Evolutionary conservation across 805 yeast species (phyloP).

Genomic region (Millerago galiae): DNA sequence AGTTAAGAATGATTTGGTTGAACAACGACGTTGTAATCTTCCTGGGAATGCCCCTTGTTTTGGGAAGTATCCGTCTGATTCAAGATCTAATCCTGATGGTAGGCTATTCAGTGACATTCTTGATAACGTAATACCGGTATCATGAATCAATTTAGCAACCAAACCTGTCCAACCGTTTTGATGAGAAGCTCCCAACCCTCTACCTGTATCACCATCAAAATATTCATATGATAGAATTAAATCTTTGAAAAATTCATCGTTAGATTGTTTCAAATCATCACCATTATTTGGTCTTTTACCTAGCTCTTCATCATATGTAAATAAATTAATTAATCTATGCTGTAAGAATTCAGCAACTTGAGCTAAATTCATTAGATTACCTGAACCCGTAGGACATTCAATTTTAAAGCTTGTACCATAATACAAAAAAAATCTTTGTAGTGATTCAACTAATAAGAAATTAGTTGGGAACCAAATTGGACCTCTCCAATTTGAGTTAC

Average conservation of each 20-base stretch:
- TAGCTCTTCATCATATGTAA: conserved; percentile 56
- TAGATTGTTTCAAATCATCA: conserved; percentile 50
- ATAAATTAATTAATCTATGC: conserved; percentile 74
- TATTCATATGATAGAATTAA: conserved; percentile 77
- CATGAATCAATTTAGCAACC: conserved; percentile 87
- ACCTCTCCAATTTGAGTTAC: conserved; percentile 96
- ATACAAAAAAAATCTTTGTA: conserved; percentile 81
- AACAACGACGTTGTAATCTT: conserved; percentile 54
- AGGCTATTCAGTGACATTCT: conserved; percentile 8
- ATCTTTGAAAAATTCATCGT: conserved; percentile 69
- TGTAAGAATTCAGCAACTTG: conserved; percentile 88
- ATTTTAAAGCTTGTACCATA: conserved; percentile 82
- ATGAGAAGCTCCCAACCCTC: conserved; percentile 90
- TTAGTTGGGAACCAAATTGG: conserved; percentile 96
- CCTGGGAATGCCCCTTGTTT: conserved; percentile 42
- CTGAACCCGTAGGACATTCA: conserved; percentile 84
- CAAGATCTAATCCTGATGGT: background rate
- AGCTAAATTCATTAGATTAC: conserved; percentile 67
- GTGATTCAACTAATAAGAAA: conserved; percentile 76
- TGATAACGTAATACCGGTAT: conserved; percentile 66
- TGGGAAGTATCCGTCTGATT: conserved; percentile 19
- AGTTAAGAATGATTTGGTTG: conserved; percentile 67
- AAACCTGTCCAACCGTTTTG: conserved; percentile 97
- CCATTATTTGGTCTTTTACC: conserved; percentile 78
- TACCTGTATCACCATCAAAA: conserved; percentile 90